Evolutionary conservation across 352 stramenopile species (phyloP).

Genomic region (Globisporangium iwayamae): DNA sequence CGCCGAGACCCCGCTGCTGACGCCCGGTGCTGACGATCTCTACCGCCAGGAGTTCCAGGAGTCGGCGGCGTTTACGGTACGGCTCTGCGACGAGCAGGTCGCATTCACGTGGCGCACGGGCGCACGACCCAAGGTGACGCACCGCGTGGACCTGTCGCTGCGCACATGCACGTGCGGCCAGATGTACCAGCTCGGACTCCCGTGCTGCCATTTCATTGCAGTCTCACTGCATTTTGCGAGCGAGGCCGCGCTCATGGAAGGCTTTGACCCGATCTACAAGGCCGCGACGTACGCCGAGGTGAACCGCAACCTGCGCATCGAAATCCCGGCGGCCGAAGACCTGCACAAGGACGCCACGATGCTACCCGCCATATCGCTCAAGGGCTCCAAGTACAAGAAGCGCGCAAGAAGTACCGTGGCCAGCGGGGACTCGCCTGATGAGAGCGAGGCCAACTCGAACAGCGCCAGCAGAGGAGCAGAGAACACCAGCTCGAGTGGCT

Average conservation of each 20-base stretch:
- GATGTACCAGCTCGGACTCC: slow-evolving; percentile 71
- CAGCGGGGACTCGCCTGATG: not conserved
- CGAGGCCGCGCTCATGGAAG: slow-evolving; percentile 55
- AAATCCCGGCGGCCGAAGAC: slow-evolving; percentile 70
- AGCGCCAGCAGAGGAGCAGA: not conserved
- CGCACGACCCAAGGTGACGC: slow-evolving; percentile 66
- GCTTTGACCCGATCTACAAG: slow-evolving; percentile 77
- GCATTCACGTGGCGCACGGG: slow-evolving; percentile 76
- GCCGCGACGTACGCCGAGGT: slow-evolving; percentile 52
- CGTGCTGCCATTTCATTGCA: slow-evolving; percentile 74
- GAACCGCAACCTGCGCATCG: slow-evolving; percentile 63
- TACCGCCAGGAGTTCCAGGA: slow-evolving; percentile 66
- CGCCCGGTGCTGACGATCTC: slow-evolving; percentile 50
- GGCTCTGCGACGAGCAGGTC: slow-evolving; percentile 68
- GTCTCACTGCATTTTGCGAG: slow-evolving; percentile 65
- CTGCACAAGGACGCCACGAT: slow-evolving; percentile 68
- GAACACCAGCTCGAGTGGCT: not conserved
- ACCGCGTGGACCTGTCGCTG: slow-evolving; percentile 65
- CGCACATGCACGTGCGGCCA: slow-evolving; percentile 69
- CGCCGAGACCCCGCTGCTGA: slow-evolving; percentile 41
- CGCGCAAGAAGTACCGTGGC: slow-evolving; percentile 26
- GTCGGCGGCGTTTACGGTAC: slow-evolving; percentile 58
- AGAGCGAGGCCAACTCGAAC: not conserved
- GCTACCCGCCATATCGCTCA: slow-evolving; percentile 41
- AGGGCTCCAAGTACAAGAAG: slow-evolving; percentile 62